Percentiles rank a stretch among this genome's conserved stretches.
Evolutionary conservation across 2,329 filamentous ascomycete species (phyloP).

Genomic region (Alternaria sp.): DNA sequence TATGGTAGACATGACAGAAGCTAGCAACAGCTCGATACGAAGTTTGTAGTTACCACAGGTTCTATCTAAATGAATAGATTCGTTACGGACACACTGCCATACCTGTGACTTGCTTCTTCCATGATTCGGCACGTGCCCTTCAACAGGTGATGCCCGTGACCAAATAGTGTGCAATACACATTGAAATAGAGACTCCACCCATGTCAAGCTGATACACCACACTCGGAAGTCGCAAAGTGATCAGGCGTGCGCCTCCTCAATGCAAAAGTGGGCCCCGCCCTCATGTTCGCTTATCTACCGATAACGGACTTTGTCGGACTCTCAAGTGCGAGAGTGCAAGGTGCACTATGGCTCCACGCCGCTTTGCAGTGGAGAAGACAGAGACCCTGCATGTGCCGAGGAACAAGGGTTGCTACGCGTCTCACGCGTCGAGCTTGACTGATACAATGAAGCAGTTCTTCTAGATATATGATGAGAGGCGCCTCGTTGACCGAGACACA

Average conservation of each 20-base stretch:
- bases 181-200: background rate
- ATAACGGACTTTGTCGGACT: background rate
- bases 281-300: background rate
- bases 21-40: accelerated
- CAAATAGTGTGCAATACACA: accelerated
- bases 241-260: background rate
- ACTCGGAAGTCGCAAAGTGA: background rate
- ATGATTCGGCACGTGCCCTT: accelerated
- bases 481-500: background rate
- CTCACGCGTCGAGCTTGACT: background rate
- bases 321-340: background rate
- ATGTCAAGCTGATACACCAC: accelerated
- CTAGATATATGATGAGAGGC: background rate
- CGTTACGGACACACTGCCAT: background rate
- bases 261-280: background rate
- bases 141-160: no score
- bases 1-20: background rate
- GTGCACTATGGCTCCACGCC: background rate
- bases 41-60: background rate
- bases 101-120: background rate
- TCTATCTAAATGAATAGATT: background rate
- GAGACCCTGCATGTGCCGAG: background rate
- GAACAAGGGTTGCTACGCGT: background rate
- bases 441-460: no score
- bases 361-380: background rate